Base-by-base conservation (phyloP, 148 eudicot genomes). In the Suaeda aralocaspica region DNA sequence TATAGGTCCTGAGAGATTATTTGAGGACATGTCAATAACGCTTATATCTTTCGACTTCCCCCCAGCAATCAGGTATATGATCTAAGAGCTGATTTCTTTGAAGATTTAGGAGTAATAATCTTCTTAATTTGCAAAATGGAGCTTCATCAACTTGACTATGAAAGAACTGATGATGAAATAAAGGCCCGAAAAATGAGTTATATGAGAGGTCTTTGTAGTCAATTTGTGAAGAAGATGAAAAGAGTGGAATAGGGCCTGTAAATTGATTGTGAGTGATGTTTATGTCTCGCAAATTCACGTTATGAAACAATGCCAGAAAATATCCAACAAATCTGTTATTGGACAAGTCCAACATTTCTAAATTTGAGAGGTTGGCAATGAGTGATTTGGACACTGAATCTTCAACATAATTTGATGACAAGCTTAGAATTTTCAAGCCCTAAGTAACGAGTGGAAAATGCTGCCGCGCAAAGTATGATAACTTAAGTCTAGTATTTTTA, bases 1-100 rank as follows among this genome's bases (percentile, higher is more conserved):
- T 29, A 85, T 70, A 1, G 26, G 25, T 0, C 88, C 85, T 7
- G 72, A 77, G 1, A 87, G n/a, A 16, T 45, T 70, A 52, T 85
- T 87, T 36, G 70, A 61, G 26, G 81, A 81, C 18, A 84, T 33
- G 19, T 75, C 74, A 18, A 81, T 48, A 12, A 25, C 0, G 76
- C 16, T 46, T 5, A 70, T 7, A 1, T 5, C 1, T 6, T 42
- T 6, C 53, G 25, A 42, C 49, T 26, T 2, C 7, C 29, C 58
- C 58, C 77, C 71, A 69, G 69, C 82, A 73, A 46, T 77, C 71
- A 0, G 84, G 80, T 44, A 82, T 63, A 9, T 15, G 33, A 3
- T 83, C 83, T 9, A 76, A 76, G 25, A 81, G 51, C 6, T 52
- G 16, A 50, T 80, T 77, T 0, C 28, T 14, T 2, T 70, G 42